Conservation (phyloP, 352 stramenopile species). For the Globisporangium mamillatum region DNA sequence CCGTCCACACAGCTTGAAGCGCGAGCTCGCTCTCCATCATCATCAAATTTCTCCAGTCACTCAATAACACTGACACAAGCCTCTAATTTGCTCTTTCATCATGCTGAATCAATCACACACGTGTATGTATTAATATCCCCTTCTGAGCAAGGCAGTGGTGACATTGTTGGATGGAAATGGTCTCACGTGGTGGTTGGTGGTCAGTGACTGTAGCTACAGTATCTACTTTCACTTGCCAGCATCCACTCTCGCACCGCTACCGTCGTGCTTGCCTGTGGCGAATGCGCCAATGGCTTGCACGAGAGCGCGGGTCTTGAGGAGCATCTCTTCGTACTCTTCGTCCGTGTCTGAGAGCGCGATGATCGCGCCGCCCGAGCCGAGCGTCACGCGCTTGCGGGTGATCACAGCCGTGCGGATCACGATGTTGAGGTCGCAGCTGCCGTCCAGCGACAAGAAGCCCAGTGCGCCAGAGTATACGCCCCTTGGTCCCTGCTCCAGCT, state of each 20-base stretch:
- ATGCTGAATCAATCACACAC: not conserved
- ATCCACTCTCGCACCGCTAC: slow-evolving; percentile 21
- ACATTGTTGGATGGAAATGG: not conserved
- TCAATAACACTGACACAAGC: not conserved
- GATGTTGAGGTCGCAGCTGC: slow-evolving; percentile 96
- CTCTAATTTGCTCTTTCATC: not conserved
- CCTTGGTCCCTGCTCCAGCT: slow-evolving; percentile 85
- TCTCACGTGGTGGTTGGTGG: not conserved
- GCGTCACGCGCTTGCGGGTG: slow-evolving; percentile 66
- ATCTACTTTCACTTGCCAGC: slow-evolving; percentile 1
- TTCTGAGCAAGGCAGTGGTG: not conserved
- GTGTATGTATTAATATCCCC: not conserved
- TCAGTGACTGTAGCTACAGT: not conserved
- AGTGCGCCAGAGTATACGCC: slow-evolving; percentile 96
- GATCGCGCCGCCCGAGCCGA: slow-evolving; percentile 96
- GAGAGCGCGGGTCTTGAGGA: slow-evolving; percentile 85
- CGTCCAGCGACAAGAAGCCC: slow-evolving; percentile 95
- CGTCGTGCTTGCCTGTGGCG: slow-evolving; percentile 46
- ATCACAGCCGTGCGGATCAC: slow-evolving; percentile 96
- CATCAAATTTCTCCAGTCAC: not conserved
- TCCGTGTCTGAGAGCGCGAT: slow-evolving; percentile 92
- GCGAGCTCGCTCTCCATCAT: not conserved
- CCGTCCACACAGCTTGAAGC: not conserved
- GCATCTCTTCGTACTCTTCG: slow-evolving; percentile 94
- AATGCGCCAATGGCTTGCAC: slow-evolving; percentile 57